Percentiles rank a stretch among this genome's conserved stretches.
These are phyloP conservation scores for Solanum hybrid DNA, from an alignment of 305 asterid species.

Conservation along the genomic window DNA sequence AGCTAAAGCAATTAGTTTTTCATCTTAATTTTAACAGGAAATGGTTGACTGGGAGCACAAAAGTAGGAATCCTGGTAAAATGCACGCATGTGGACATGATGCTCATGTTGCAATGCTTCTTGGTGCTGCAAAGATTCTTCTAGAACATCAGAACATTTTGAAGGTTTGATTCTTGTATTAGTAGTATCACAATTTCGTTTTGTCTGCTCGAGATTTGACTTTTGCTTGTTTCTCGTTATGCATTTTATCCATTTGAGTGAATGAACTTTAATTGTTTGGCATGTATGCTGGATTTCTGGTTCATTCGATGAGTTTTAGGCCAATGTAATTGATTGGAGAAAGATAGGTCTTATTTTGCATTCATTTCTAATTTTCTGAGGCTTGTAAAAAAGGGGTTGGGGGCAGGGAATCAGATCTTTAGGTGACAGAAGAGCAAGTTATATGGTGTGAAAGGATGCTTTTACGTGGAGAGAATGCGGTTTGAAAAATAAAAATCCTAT, in stretches of 20 bases:
- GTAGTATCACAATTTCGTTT: not conserved
- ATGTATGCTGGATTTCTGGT: not conserved
- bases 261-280: not conserved
- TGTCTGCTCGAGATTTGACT: not conserved
- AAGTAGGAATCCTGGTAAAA: constrained; percentile 78
- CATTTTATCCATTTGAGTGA: not conserved
- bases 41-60: constrained; percentile 91
- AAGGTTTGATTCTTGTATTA: constrained; percentile 35
- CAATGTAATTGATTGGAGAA: not conserved
- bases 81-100: constrained; percentile 99
- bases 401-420: not conserved
- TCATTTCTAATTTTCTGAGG: not conserved
- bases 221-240: not conserved
- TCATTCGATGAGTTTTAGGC: not conserved
- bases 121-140: constrained; percentile 92
- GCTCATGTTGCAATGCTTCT: constrained; percentile 94
- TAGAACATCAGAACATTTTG: constrained; percentile 40
- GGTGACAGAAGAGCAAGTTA: not conserved
- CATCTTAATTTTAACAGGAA: constrained; percentile 34
- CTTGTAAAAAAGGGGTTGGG: not conserved
- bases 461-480: not conserved
- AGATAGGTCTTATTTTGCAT: not conserved
- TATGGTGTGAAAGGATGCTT: not conserved
- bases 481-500: not conserved
- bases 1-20: not conserved